Base-by-base conservation (phyloP, 1,139 yeast species). In the Sugiyamaella xylanicola region DNA sequence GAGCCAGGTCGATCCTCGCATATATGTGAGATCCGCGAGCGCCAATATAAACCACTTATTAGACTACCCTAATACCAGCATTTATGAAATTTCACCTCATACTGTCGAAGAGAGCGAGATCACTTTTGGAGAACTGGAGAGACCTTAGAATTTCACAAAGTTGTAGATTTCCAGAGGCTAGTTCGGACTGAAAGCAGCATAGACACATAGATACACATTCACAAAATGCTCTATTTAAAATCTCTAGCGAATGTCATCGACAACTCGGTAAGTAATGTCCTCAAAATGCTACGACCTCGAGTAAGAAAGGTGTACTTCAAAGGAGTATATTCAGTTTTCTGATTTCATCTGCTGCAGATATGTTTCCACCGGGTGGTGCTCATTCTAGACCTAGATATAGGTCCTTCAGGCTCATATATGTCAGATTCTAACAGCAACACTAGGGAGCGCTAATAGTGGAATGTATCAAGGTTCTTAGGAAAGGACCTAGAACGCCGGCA, bases 381-480 rank as follows among this genome's bases (percentile, higher is more conserved):
- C n/a, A n/a, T n/a, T n/a, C n/a, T n/a, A n/a, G n/a, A n/a, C n/a
- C n/a, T n/a, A n/a, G n/a, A n/a, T n/a, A n/a, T n/a, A n/a, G n/a
- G 9, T 25, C 29, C 9, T 25, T 25, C 9, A 5, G 9, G 29
- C 29, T 25, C 9, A 9, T 25, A 25, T 5, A 25, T 5, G 9
- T 25, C 29, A 5, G 29, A 25, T 25, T 19, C 60, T 53, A 56
- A 56, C 53, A 25, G 19, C 5, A 4, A 13, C 5, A 15, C 13
- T 22, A 72, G 61, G 97, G 99, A 32, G 99, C 98, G 3, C 90
- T 87, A 70, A 76, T 91, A 58, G 99, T 88, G 21, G 99, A 93
- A 74, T 93, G 99, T 72, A 91, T 93, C 77, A 93, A 92, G 73
- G 97, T 93, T 19, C 79, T 93, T 61, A 85, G 96, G 63, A 96